These are phyloP conservation scores for Hypoxylon sp. DNA, from an alignment of 2,329 filamentous ascomycete genomes.

Conservation along the genomic window DNA sequence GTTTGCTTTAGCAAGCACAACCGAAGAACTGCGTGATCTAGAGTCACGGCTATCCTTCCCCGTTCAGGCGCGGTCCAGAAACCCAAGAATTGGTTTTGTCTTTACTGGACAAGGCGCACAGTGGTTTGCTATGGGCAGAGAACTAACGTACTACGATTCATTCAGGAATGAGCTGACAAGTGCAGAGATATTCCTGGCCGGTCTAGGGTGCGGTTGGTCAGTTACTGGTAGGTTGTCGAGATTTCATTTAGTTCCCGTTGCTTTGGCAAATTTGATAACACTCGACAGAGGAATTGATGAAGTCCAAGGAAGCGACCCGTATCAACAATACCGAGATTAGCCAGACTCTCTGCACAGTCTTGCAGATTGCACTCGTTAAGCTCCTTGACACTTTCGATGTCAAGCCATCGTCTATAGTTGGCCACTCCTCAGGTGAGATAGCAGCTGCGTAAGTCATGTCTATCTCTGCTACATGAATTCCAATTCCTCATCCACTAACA, in stretches of 20 bases:
- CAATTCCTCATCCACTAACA: not conserved
- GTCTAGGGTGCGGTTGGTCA: conserved; percentile 22
- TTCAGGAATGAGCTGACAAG: conserved; percentile 33
- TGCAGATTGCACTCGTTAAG: conserved; percentile 54
- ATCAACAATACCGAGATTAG: conserved; percentile 41
- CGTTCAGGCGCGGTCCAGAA: not conserved
- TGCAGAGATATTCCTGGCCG: conserved; percentile 6
- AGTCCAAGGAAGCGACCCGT: conserved; percentile 8
- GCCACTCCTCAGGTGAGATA: conserved; percentile 52
- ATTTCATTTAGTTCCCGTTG: not conserved
- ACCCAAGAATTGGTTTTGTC: conserved; percentile 38
- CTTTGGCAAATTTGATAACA: too few species aligned
- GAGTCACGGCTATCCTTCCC: conserved; percentile 8
- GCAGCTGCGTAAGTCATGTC: conserved; percentile 51
- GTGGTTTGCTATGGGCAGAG: conserved; percentile 47
- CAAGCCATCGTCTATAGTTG: conserved; percentile 42
- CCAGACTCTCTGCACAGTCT: conserved; percentile 53
- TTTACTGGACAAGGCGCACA: conserved; percentile 52
- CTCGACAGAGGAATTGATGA: conserved; percentile 24
- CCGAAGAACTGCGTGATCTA: not conserved
- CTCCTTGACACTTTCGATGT: conserved; percentile 45
- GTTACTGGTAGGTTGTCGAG: conserved; percentile 13
- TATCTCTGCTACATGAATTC: too few species aligned
- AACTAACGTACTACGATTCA: conserved; percentile 37
- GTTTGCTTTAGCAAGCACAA: conserved; percentile 22